Evolutionary conservation across 306 rosid genomes (phyloP), one percentile per base, ranked within the genome.

Genomic region (Cicer arietinum): DNA sequence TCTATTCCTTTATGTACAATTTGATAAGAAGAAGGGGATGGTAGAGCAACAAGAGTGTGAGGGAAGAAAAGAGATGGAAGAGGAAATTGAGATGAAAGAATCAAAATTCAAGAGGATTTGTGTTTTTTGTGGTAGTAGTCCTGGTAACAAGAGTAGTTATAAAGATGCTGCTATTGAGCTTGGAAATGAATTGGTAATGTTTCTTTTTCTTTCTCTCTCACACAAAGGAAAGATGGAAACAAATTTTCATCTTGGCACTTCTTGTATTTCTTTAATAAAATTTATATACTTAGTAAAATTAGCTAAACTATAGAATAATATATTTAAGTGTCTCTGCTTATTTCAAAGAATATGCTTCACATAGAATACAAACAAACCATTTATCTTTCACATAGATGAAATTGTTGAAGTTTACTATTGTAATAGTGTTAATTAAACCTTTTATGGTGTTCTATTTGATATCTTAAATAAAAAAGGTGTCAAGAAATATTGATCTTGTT

Each of bases 81-180:
- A 52, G 30, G 88, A 81, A 52, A 68, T 0, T 12, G 85, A 87
- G 73, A 79, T 78, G 67, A 86, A 82, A 61, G 71, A 42, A 79
- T 85, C 98, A 8, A 91, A 82, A 66, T 94, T 94, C 89, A 90
- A 90, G 80, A 90, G 89, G 85, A 85, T 94, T 77, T 91, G 98
- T 86, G 98, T 94, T 9, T 94, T 94, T 81, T 94, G 98, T 84
- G 98, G 97, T 2, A 94, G 98, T 40, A 91, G 97, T 80, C 88
- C 89, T 0, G 97, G 98, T 37, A 94, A 94, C 69, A 94, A 94
- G 73, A 86, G 63, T 59, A 90, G 79, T 67, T 94, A 94, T 69
- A 87, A 84, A 46, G 98, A 94, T 30, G 96, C 98, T 82, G 97
- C 98, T 76, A 88, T 91, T 81, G 91, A 91, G 79, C 98, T 94